Base-by-base conservation (phyloP, 2,329 filamentous ascomycete species). In the Microsporum canis region DNA sequence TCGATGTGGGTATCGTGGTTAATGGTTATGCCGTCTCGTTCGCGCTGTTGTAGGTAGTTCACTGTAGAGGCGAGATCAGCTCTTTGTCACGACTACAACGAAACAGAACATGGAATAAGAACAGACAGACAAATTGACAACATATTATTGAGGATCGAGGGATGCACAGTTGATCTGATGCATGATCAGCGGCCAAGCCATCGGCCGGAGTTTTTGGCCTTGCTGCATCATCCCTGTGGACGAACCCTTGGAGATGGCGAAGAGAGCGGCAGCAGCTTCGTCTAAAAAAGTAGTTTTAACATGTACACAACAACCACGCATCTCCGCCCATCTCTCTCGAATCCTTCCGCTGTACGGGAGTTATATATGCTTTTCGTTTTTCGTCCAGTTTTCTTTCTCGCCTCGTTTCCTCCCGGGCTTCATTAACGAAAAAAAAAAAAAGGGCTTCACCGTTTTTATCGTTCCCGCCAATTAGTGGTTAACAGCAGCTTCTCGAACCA, bases 121-220 rank as follows among this genome's bases (percentile, higher is more conserved):
- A 23, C 17, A 55, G 14, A 17, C 31, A 34, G 45, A 51, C 43
- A 17, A 47, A 6, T 27, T 47, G 49, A 53, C 49, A 33, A 8
- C 8, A 47, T 23, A 12, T 0, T 3, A 12, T 4, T 1, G 6
- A 23, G 17, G 17, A 47, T 29, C 10, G 31, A 23, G 27, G 23
- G 23, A 51, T 14, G 45, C 27, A 31, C 51, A 55, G 51, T 55
- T 34, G 51, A 55, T 55, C 51, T n/a, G 33, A 55, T 55, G 51
- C 27, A 55, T 55, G 31, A 55, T 34, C 51, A 36, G 12, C 51
- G 31, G 51, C 51, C 51, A 55, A 55, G 51, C 31, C 51, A 31
- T 36, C 31, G 29, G 45, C 23, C 51, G 51, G 51, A 55, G 33
- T 55, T 34, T 55, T 55, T 55, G 51, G 14, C 31, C 51, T 43